Conservation (phyloP, 805 yeast genomes). For the Ascoidea rubescens region DNA sequence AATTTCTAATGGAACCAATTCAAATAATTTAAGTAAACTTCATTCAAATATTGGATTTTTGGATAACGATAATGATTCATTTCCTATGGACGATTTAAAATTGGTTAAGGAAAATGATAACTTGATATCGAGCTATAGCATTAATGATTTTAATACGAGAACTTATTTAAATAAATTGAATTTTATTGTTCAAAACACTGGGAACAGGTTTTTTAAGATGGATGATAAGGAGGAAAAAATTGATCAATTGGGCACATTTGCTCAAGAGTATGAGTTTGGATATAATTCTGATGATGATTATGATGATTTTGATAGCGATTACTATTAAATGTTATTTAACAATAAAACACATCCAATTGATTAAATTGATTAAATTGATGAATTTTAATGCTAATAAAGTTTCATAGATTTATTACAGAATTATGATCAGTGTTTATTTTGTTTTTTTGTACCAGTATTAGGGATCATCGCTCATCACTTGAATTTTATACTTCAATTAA, state of each 20-base stretch:
- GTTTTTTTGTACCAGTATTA: too few relatives aligned
- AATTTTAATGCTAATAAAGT: too few relatives aligned
- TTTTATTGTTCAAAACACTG: conserved; percentile 12
- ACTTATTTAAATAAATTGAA: conserved; percentile 14
- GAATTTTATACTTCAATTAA: too few relatives aligned
- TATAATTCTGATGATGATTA: conserved; percentile 29
- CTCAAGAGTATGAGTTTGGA: conserved; percentile 36
- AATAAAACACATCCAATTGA: too few relatives aligned
- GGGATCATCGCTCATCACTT: too few relatives aligned
- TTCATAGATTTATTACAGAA: too few relatives aligned
- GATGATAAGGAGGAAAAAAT: conserved; percentile 43
- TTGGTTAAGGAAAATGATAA: conserved; percentile 11
- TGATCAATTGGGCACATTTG: conserved; percentile 30
- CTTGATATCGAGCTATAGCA: conserved; percentile 9
- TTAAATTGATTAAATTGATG: too few relatives aligned
- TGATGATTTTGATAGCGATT: not conserved
- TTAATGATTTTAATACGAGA: conserved; percentile 16
- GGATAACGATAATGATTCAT: conserved; percentile 3
- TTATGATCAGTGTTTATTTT: too few relatives aligned
- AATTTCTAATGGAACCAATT: conserved; percentile 4
- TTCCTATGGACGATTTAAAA: conserved; percentile 10
- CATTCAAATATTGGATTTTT: conserved; percentile 2
- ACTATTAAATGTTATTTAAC: too few relatives aligned
- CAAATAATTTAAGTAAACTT: not conserved
- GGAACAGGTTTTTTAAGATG: conserved; percentile 14